Base-by-base conservation (phyloP, 805 yeast species). In the Starmerella scarabaei region DNA sequence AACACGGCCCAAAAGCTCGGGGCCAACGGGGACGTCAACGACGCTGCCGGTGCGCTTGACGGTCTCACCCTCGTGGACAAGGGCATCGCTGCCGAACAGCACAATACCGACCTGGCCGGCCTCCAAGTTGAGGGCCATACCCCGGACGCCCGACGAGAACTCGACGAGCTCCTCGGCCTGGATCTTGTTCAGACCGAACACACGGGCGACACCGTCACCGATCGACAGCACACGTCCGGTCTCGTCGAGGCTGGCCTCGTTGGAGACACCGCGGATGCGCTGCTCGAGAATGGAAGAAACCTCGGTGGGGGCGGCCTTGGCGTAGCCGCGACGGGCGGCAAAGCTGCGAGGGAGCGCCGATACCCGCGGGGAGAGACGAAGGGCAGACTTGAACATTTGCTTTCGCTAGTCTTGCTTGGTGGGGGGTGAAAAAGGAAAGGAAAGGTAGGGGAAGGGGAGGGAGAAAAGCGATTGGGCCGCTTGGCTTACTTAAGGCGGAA, bases 121-220 rank as follows among this genome's bases (percentile, higher is more conserved):
- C 73, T 91, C 99, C 78, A 91, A 82, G 79, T 91, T 91, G 66
- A 91, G 77, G 63, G 98, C 97, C 99, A 91, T 91, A 80, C 98
- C 99, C 72, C 86, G 84, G 60, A 88, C 97, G 75, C 99, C 98
- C 47, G 98, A 84, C 48, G 95, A 74, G 74, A 91, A 93, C 73
- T 91, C 98, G 62, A 91, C 96, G 68, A 91, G 77, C 74, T 91
- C 99, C 75, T 91, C 98, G 65, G 98, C 98, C 77, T 88, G 97
- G 70, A 85, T 79, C 77, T 91, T 91, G 91, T 86, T 91, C 62
- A 91, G 75, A 73, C 99, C 99, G 73, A 82, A 91, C 63, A 91
- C 94, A 78, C 97, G 93, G 67, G 98, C 99, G 66, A 91, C 91
- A 91, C 99, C 99, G 71, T 91, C 99, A 81, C 98, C 98, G 64